phyloP scores from a whole-genome alignment of 2,329 filamentous ascomycete genomes.

The Hypocrella siamensis region DNA sequence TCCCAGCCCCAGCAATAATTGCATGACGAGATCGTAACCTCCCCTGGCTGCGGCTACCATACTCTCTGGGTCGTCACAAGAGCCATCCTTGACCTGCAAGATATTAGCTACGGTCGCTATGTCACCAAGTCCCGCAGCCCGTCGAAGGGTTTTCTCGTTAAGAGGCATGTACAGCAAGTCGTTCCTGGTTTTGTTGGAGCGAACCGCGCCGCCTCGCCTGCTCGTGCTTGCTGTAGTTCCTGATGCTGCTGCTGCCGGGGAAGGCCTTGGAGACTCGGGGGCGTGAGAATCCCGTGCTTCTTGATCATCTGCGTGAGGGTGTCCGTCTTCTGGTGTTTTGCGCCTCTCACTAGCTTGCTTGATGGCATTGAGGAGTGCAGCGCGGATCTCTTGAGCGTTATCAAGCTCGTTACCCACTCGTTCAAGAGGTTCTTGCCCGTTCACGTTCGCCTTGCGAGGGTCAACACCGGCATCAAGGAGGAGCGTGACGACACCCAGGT shows the following conservation, averaged over 20 bases:
- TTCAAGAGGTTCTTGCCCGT: slow-evolving; percentile 82
- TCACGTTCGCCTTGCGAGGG: slow-evolving; percentile 78
- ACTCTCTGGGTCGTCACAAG: slow-evolving; percentile 66
- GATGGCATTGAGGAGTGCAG: slow-evolving; percentile 44
- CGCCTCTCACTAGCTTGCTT: slow-evolving; percentile 37
- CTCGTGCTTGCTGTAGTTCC: slow-evolving; percentile 21
- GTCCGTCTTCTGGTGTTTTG: slow-evolving; percentile 42
- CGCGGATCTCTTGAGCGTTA: slow-evolving; percentile 65
- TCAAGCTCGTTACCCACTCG: slow-evolving; percentile 61
- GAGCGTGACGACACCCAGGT: slow-evolving; percentile 74
- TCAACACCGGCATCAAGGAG: slow-evolving; percentile 80
- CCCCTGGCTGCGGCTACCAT: slow-evolving; percentile 85
- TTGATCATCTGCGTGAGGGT: slow-evolving; percentile 26
- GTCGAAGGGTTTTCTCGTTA: slow-evolving; percentile 43
- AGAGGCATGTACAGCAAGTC: slow-evolving; percentile 47
- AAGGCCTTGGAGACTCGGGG: slow-evolving; percentile 42
- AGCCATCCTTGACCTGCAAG: slow-evolving; percentile 42
- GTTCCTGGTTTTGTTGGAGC: slow-evolving; percentile 49
- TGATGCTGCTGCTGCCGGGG: slow-evolving; percentile 26
- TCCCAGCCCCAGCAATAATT: slow-evolving; percentile 57
- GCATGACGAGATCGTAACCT: slow-evolving; percentile 76
- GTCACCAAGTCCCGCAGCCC: slow-evolving; percentile 45
- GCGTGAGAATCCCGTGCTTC: slow-evolving; percentile 37
- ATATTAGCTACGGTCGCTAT: slow-evolving; percentile 46
- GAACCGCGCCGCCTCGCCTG: slow-evolving; percentile 37